A percentile compares a stretch with the other conserved stretches of the same genome.
Evolutionary conservation across 139 green algal genomes (phyloP).

Genomic region (Parachlorella kessleri): DNA sequence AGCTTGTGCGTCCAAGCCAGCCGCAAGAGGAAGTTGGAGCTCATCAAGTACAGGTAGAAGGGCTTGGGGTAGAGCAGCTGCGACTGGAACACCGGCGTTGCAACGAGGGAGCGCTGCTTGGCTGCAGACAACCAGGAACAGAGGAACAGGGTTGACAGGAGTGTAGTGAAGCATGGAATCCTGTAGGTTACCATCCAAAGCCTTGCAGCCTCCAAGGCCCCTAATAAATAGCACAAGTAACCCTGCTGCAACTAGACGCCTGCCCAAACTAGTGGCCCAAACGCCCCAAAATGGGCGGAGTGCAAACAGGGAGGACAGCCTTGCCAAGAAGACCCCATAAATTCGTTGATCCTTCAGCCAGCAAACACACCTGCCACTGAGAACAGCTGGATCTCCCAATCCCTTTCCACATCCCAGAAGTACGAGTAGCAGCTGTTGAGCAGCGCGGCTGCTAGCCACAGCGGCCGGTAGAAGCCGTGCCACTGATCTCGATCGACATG

Average conservation of each 20-base stretch:
- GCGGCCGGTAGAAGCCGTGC: constrained; percentile 45
- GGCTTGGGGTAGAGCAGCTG: constrained; percentile 43
- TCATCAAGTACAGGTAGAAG: constrained; percentile 65
- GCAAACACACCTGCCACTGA: not conserved
- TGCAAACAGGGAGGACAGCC: no score
- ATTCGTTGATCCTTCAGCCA: no score
- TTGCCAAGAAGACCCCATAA: no score
- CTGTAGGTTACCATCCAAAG: no score
- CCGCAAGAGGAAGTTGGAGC: constrained; percentile 81
- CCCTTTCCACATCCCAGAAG: constrained; percentile 96
- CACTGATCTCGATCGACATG: constrained; percentile 54
- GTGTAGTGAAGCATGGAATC: no score
- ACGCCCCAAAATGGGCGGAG: no score
- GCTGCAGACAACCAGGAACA: not conserved
- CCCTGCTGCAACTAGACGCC: no score
- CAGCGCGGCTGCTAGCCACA: constrained; percentile 77
- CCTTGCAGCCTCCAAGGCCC: no score
- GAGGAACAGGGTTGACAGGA: not conserved
- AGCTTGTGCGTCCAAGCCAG: constrained; percentile 92
- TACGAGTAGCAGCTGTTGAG: constrained; percentile 92
- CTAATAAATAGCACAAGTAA: no score
- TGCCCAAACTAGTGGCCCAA: no score
- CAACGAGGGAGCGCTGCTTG: not conserved
- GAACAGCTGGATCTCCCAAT: constrained; percentile 93
- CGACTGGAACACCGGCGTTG: constrained; percentile 44